phyloP scores from a whole-genome alignment of 1,284 basidiomycete genomes.

The Melampsora allii-populina region DNA sequence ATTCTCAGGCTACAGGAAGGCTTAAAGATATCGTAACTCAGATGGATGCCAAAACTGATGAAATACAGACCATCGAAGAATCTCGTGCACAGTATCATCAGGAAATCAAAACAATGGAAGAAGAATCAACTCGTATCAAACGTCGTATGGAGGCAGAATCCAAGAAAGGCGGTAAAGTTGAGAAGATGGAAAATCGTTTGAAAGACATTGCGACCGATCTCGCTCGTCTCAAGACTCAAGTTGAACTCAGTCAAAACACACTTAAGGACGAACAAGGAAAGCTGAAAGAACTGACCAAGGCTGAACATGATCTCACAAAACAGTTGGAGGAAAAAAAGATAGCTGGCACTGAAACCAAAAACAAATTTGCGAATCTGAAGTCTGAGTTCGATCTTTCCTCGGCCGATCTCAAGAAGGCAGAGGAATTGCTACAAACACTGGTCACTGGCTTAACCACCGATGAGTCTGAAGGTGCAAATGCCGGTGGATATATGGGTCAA shows the following conservation, averaged over 20 bases:
- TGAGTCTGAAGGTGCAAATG: conserved; percentile 57
- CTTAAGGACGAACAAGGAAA: conserved; percentile 76
- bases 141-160: conserved; percentile 54
- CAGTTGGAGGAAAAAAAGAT: conserved; percentile 58
- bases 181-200: conserved; percentile 73
- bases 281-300: conserved; percentile 60
- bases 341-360: conserved; percentile 61
- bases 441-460: conserved; percentile 82
- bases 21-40: conserved; percentile 49
- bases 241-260: conserved; percentile 73
- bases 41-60: conserved; percentile 42
- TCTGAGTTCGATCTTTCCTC: conserved; percentile 64
- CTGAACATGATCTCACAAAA: conserved; percentile 58
- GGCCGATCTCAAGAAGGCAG: conserved; percentile 67
- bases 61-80: conserved; percentile 43
- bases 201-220: conserved; percentile 75
- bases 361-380: conserved; percentile 63
- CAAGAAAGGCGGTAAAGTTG: conserved; percentile 72
- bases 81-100: conserved; percentile 45
- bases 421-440: conserved; percentile 92
- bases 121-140: conserved; percentile 54
- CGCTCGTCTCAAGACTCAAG: conserved; percentile 82
- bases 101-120: conserved; percentile 56
- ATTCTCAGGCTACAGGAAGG: conserved; percentile 66
- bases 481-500: conserved; percentile 95